Evolutionary conservation across 2,329 filamentous ascomycete species (phyloP), one percentile per base, ranked within the genome.

Genomic region (Aspergillus japonicus): DNA sequence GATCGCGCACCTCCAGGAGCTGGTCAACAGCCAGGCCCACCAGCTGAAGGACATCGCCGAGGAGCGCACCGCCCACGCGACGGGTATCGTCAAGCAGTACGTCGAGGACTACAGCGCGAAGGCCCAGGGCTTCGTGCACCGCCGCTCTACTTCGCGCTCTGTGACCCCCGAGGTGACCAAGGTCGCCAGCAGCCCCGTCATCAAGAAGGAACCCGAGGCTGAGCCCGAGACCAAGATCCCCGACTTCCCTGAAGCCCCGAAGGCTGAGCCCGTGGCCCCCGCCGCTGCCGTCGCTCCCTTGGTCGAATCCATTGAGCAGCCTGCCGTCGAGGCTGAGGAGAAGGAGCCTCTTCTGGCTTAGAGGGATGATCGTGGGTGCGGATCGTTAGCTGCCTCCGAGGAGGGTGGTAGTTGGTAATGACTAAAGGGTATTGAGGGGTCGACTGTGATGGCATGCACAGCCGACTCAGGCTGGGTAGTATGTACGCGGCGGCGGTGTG

Each of bases 21-120:
- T 87, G 63, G 77, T 86, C 68, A 82, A 79, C 71, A 75, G 82
- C 68, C 86, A 88, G 73, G 82, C 85, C 33, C 79, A 76, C 59
- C 86, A 88, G 70, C 75, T 87, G 66, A 83, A 82, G 72, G 82
- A 85, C 52, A 73, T 88, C 62, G 85, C 85, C 55, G 82, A 82
- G 60, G 81, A 87, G 69, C 85, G 85, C 65, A 85, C 85, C 60
- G 79, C 78, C 66, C 83, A 82, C 64, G 85, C 85, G 19, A 80
- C 83, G 60, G 83, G 83, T 67, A 77, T 82, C 54, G 79, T 86
- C 68, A 83, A 84, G 73, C 81, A 79, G 65, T 85, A 86, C 62
- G 82, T 86, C 54, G 82, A 81, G 64, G 83, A 87, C 64, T 87
- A 87, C 75, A 83, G 81, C 61, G 75, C 78, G 69, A 85, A 86